Conservation (phyloP, 1,139 yeast genomes). For the Geotrichum aggregatum region DNA sequence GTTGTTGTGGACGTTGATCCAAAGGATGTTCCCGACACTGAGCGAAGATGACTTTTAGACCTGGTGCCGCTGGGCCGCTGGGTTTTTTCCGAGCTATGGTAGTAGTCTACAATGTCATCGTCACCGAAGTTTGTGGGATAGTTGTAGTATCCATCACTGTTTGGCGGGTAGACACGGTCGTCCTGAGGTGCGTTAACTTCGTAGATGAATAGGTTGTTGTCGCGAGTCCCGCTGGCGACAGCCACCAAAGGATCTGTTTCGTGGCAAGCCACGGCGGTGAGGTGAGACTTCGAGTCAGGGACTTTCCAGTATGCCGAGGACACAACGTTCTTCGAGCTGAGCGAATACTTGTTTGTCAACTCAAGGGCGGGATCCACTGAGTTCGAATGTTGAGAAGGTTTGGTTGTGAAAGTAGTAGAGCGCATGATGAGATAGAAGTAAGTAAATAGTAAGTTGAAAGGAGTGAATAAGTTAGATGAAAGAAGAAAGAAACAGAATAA, state of each 20-base stretch:
- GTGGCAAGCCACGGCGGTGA: constrained; percentile 55
- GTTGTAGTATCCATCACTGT: constrained; percentile 6
- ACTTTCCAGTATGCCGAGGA: constrained; percentile 56
- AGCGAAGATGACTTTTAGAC: constrained; percentile 26
- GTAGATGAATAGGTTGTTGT: constrained; percentile 60
- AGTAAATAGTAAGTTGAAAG: neutral
- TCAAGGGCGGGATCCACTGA: constrained; percentile 2
- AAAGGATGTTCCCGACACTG: constrained; percentile 17
- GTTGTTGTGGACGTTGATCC: constrained; percentile 2
- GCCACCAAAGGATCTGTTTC: constrained; percentile 50
- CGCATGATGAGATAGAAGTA: neutral
- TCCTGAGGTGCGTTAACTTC: constrained; percentile 46
- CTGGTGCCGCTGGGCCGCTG: neutral
- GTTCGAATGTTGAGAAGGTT: neutral
- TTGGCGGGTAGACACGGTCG: constrained; percentile 12
- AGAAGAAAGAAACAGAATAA: no score
- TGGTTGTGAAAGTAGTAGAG: no score
- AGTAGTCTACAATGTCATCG: constrained; percentile 6
- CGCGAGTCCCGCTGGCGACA: constrained; percentile 55
- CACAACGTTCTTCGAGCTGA: constrained; percentile 15
- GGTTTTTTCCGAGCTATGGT: neutral
- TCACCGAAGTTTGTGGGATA: constrained; percentile 11
- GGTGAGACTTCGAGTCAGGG: constrained; percentile 54
- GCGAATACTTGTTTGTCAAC: constrained; percentile 16
- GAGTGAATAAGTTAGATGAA: neutral